Evolutionary conservation across 352 stramenopile species (phyloP).

Genomic region (Phytopythium aichiense): DNA sequence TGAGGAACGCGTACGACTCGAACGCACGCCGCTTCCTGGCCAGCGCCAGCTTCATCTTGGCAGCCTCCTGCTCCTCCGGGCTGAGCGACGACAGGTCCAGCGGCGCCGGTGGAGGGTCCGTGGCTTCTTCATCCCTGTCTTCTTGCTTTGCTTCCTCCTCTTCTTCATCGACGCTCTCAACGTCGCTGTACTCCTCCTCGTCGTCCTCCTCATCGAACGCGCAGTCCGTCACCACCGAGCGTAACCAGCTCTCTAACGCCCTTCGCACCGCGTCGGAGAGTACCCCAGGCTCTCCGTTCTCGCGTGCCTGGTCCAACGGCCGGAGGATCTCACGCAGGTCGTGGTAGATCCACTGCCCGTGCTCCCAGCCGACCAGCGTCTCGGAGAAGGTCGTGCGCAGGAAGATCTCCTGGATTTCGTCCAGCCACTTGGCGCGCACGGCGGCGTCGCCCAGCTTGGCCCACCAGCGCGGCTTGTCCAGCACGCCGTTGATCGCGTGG

Average conservation of each 20-base stretch:
- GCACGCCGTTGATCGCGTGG: slow-evolving; percentile 25
- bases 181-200: slow-evolving; percentile 13
- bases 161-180: slow-evolving; percentile 10
- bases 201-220: slow-evolving; percentile 12
- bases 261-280: background rate
- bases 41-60: background rate
- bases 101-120: background rate
- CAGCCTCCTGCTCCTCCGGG: background rate
- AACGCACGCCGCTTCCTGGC: slow-evolving; percentile 6
- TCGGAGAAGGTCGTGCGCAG: slow-evolving; percentile 20
- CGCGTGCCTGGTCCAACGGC: background rate
- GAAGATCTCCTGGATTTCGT: slow-evolving; percentile 24
- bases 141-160: slow-evolving; percentile 11
- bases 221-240: slow-evolving; percentile 16
- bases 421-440: slow-evolving; percentile 26
- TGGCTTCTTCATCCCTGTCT: slow-evolving; percentile 1
- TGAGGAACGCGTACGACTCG: slow-evolving; percentile 16
- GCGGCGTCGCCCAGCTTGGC: slow-evolving; percentile 26
- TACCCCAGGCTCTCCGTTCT: background rate
- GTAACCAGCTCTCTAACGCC: slow-evolving; percentile 19
- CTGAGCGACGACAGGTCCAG: background rate
- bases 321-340: slow-evolving; percentile 10
- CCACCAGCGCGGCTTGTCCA: slow-evolving; percentile 43
- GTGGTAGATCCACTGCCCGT: slow-evolving; percentile 8
- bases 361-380: slow-evolving; percentile 12